These are phyloP conservation scores for Raphidocelis subcapitata DNA, from an alignment of 139 green algal species.

Conservation along the genomic window DNA sequence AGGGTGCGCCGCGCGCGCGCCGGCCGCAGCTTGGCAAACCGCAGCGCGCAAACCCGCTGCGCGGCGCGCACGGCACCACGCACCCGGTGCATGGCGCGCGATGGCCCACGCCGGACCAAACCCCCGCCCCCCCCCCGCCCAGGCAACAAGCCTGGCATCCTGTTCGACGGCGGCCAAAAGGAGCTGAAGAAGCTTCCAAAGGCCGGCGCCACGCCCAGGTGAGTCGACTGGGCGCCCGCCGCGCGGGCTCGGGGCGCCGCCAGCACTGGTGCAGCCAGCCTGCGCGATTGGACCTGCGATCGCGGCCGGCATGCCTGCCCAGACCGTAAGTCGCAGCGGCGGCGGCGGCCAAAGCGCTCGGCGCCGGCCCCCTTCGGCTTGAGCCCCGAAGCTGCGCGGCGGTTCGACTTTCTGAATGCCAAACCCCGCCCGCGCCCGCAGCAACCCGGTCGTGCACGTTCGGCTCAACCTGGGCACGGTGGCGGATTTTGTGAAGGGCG, in stretches of 20 bases:
- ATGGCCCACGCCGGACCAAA: neutral
- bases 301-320: too few species aligned
- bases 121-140: neutral
- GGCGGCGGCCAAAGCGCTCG: too few species aligned
- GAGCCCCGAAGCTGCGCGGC: too few species aligned
- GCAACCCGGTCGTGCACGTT: conserved; percentile 49
- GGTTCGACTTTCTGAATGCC: too few species aligned
- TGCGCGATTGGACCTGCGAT: too few species aligned
- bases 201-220: conserved; percentile 18
- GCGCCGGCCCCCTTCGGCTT: too few species aligned
- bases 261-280: too few species aligned
- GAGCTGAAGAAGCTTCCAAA: conserved; percentile 25
- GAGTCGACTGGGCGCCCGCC: too few species aligned
- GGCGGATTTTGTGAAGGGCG: conserved; percentile 56
- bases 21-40: neutral
- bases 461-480: conserved; percentile 72
- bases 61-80: neutral
- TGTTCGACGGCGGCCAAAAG: conserved; percentile 33
- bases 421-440: conserved; percentile 19
- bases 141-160: conserved; percentile 19
- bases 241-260: too few species aligned
- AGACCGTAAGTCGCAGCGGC: too few species aligned
- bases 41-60: neutral
- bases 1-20: neutral
- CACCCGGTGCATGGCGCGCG: neutral